Base-by-base conservation (phyloP, 441 rosid genomes). In the Francoa sonchifolia region DNA sequence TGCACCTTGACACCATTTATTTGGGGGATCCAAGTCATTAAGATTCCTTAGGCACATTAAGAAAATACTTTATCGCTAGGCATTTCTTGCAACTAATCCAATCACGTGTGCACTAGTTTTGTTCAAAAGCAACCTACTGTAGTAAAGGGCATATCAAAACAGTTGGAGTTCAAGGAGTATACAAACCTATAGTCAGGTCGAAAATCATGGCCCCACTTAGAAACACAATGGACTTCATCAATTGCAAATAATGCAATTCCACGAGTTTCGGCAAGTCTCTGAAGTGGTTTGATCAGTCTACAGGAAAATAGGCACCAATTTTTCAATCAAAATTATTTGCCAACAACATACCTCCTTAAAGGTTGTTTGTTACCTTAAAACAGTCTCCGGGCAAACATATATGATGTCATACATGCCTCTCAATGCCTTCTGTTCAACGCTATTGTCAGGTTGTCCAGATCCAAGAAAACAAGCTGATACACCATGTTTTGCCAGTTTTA, bases 141-240 rank as follows among this genome's bases (percentile, higher is more conserved):
- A 15, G 29, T 26, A 27, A 19, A 26, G 21, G 30, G 14, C 3
- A 16, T 13, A 33, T 7, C n/a, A n/a, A n/a, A n/a, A n/a, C n/a
- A n/a, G n/a, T n/a, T n/a, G n/a, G n/a, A n/a, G n/a, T n/a, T n/a
- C n/a, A 28, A 29, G 15, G 12, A 44, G 33, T 44, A 38, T 11
- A 41, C 28, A 41, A 46, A 82, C 97, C 97, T 65, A 54, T 80
- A 88, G 56, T 66, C 74, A 2, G 87, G 93, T 35, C 95, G 83
- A 65, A 87, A 87, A 64, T 80, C 84, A 70, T 88, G 95, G 57
- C 97, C 95, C 97, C 97, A 88, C 55, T 83, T 83, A 25, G 97
- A 88, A 55, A 88, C 79, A 53, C 97, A 88, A 53, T 88, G 97
- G 3, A 51, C 97, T 63, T 88, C 95, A 57, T 88, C 97, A 46